Evolutionary conservation across 2,329 filamentous ascomycete species (phyloP).

Genomic region (Claviceps cyperi): DNA sequence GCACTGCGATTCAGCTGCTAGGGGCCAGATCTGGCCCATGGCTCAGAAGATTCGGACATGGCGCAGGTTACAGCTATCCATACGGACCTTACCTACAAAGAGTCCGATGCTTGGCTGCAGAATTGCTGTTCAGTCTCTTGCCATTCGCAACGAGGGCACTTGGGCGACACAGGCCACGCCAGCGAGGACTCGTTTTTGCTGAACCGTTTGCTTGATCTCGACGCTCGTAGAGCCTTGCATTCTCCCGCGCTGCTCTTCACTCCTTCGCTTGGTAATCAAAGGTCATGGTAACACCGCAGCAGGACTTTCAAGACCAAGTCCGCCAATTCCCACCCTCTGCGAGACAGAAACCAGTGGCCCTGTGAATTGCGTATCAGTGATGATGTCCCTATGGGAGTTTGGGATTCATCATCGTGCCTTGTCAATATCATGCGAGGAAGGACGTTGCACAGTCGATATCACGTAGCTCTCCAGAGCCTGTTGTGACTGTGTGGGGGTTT

Average conservation of each 20-base stretch:
- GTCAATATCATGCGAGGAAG: neutral
- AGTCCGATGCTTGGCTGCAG: neutral
- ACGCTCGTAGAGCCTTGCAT: neutral
- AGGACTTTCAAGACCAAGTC: neutral
- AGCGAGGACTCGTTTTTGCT: constrained; percentile 1
- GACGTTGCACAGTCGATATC: neutral
- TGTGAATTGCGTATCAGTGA: neutral
- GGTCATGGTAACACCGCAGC: neutral
- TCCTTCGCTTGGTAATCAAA: neutral
- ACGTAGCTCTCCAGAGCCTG: neutral
- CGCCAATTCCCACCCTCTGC: neutral
- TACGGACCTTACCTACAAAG: neutral
- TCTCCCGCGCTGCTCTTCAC: neutral
- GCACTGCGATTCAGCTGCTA: neutral
- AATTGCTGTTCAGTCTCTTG: neutral
- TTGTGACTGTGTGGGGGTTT: neutral
- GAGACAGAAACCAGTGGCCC: neutral
- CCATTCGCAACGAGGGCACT: neutral
- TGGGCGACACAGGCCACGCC: constrained; percentile 2
- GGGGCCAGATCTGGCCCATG: neutral
- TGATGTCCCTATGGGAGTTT: neutral
- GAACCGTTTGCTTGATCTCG: neutral
- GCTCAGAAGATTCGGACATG: neutral
- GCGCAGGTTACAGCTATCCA: neutral
- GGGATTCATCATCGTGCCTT: neutral